Conservation (phyloP, 805 yeast species). For the Candida ficus region DNA sequence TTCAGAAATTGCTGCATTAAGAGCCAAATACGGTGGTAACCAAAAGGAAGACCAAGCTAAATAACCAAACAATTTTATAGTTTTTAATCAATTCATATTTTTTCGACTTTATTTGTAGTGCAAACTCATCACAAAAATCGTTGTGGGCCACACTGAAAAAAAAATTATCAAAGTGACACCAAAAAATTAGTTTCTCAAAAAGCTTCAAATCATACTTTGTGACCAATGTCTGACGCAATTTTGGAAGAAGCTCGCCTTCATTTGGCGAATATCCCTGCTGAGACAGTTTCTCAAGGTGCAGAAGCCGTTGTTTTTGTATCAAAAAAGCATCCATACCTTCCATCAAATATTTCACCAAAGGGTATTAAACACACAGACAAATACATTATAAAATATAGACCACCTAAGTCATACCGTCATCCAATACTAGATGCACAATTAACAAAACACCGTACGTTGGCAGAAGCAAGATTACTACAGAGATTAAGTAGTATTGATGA, state of each 20-base stretch:
- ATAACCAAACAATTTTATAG: not conserved
- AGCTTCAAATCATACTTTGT: not conserved
- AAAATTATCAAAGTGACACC: too few relatives aligned
- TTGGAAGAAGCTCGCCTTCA: slow-evolving; percentile 37
- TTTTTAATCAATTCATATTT: too few relatives aligned
- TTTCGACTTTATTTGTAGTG: too few relatives aligned
- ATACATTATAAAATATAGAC: slow-evolving; percentile 78
- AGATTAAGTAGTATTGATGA: slow-evolving; percentile 43
- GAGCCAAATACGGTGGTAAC: slow-evolving; percentile 79
- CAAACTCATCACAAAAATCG: too few relatives aligned
- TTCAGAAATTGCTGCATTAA: slow-evolving; percentile 82
- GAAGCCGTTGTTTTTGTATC: slow-evolving; percentile 78
- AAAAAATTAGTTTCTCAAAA: too few relatives aligned
- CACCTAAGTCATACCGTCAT: slow-evolving; percentile 87
- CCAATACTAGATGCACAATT: slow-evolving; percentile 70
- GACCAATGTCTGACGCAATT: slow-evolving; percentile 49
- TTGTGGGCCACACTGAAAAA: not conserved
- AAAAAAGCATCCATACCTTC: slow-evolving; percentile 59
- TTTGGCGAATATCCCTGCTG: slow-evolving; percentile 45
- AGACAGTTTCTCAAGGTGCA: slow-evolving; percentile 79
- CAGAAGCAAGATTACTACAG: slow-evolving; percentile 75
- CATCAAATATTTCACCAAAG: slow-evolving; percentile 20
- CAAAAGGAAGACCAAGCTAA: slow-evolving; percentile 29
- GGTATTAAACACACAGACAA: slow-evolving; percentile 22
- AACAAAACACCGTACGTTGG: slow-evolving; percentile 74